Evolutionary conservation across 768 basidiomycete species (phyloP), one percentile per base, ranked within the genome.

Genomic region (Boletus eberwhitei): DNA sequence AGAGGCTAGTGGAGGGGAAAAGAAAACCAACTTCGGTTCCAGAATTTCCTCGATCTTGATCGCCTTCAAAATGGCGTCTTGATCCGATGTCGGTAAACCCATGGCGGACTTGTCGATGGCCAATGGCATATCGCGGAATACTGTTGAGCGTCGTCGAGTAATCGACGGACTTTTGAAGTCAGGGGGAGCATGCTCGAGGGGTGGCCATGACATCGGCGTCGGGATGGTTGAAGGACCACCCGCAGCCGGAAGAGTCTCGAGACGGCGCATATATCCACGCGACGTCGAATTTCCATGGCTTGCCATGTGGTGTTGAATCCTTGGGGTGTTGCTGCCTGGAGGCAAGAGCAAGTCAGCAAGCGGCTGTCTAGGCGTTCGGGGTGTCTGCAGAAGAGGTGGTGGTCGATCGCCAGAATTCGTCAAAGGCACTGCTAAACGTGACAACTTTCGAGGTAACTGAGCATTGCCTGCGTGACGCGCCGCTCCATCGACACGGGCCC

Each of bases 1-100:
- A 2, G 67, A 48, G 6, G 55, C 61, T 1, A 58, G 31, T 0
- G 64, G 68, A 8, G 64, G 59, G 0, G 68, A 66, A 42, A 62
- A 38, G 13, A 58, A 34, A 14, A 42, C 58, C 31, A 41, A 21
- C 6, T 53, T 52, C 2, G 54, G 42, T 36, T 41, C 52, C 21
- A 46, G 19, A 24, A 51, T 37, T 35, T 69, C 63, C 34, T 67
- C 60, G 31, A 45, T 48, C 55, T 68, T 65, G 46, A 56, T 54
- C 19, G 49, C 45, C 29, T 57, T 65, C 7, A 54, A 49, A 12
- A 43, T 16, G 21, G n/a, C 34, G 29, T 53, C 53, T 32, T 21
- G 40, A 26, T 53, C 24, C 29, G 42, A 45, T 34, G 3, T 41
- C 3, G 40, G 19, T 26, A 50, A 34, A 14, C 24, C 17, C 12